These are phyloP conservation scores for Vicia villosa DNA, from an alignment of 306 rosid species.

Conservation along the genomic window DNA sequence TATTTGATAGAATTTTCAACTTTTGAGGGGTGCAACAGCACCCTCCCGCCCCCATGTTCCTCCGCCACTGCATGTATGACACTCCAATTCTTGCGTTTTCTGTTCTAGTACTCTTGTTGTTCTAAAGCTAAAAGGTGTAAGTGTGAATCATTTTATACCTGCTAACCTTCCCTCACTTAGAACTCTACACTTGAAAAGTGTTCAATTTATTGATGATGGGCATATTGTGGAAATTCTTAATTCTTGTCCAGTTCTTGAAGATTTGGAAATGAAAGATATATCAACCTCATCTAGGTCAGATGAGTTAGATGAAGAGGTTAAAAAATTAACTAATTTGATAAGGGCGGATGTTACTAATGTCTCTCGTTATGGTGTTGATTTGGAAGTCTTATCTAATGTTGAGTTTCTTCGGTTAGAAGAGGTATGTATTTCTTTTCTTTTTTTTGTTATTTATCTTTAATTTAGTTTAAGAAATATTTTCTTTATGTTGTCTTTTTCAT, in stretches of 20 bases:
- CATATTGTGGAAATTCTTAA: not conserved
- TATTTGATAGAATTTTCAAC: too few relatives aligned
- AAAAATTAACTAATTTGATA: not conserved
- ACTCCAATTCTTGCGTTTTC: not conserved
- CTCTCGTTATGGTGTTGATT: not conserved
- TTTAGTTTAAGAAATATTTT: too few relatives aligned
- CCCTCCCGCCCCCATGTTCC: too few relatives aligned
- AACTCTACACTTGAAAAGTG: not conserved
- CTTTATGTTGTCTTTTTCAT: not conserved
- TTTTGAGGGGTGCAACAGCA: too few relatives aligned
- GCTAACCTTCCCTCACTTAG: not conserved
- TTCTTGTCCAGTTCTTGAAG: not conserved
- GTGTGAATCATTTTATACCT: not conserved
- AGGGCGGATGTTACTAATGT: not conserved
- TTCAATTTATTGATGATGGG: not conserved
- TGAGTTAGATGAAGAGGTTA: not conserved
- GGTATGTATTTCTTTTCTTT: not conserved
- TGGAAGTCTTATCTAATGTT: not conserved
- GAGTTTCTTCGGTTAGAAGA: not conserved
- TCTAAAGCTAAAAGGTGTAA: not conserved
- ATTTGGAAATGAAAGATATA: not conserved
- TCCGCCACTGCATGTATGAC: not conserved
- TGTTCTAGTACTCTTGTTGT: not conserved
- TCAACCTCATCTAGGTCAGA: not conserved
- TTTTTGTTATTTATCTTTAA: too few relatives aligned